These are phyloP conservation scores for Novakomyces olei DNA, from an alignment of 805 yeast species.

Conservation along the genomic window DNA sequence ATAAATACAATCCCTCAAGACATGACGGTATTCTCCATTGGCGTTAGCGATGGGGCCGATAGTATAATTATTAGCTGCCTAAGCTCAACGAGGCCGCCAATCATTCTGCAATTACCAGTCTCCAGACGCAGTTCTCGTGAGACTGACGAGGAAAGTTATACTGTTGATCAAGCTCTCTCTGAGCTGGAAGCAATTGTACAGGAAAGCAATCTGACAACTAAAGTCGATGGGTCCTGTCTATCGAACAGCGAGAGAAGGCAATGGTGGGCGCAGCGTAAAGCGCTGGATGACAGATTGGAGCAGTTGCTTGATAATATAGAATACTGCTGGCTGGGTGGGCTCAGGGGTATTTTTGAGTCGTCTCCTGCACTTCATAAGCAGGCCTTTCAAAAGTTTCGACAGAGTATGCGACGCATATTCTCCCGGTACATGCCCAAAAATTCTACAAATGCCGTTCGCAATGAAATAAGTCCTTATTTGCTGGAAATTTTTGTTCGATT, in stretches of 20 bases:
- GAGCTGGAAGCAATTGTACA: slow-evolving; percentile 32
- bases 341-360: slow-evolving; percentile 35
- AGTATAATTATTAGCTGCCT: slow-evolving; percentile 36
- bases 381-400: slow-evolving; percentile 13
- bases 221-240: not conserved
- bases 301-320: slow-evolving; percentile 38
- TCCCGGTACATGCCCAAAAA: not conserved
- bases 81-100: slow-evolving; percentile 22
- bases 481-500: slow-evolving; percentile 30
- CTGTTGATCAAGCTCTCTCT: slow-evolving; percentile 24
- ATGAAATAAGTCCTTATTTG: slow-evolving; percentile 24
- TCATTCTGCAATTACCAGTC: slow-evolving; percentile 37
- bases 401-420: slow-evolving; percentile 5
- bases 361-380: not conserved
- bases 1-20: slow-evolving; percentile 19
- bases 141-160: slow-evolving; percentile 21
- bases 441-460: not conserved
- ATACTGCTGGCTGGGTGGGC: slow-evolving; percentile 55
- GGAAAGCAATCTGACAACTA: slow-evolving; percentile 32
- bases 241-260: slow-evolving; percentile 29
- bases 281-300: slow-evolving; percentile 34
- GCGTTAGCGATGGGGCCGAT: slow-evolving; percentile 32
- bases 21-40: slow-evolving; percentile 43
- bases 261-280: slow-evolving; percentile 63
- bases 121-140: slow-evolving; percentile 27